Conservation (phyloP, 305 asterid species). For the Striga hermonthica region DNA sequence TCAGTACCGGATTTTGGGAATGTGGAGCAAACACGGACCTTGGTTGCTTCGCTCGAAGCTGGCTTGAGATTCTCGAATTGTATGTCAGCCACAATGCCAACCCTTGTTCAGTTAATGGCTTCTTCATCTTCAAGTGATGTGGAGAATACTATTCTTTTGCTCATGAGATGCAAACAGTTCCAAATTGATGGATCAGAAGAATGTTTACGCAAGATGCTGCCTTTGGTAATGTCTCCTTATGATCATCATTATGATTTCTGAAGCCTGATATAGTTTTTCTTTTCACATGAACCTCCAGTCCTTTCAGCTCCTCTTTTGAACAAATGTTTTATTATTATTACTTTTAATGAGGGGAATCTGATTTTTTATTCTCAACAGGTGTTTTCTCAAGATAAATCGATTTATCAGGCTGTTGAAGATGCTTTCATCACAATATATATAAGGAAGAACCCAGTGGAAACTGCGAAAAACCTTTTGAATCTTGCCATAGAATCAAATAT, state of each 20-base stretch:
- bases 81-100: slow-evolving; percentile 74
- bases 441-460: slow-evolving; percentile 69
- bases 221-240: slow-evolving; percentile 67
- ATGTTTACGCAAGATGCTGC: slow-evolving; percentile 93
- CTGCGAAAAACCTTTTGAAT: slow-evolving; percentile 80
- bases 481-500: slow-evolving; percentile 87
- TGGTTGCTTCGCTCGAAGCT: slow-evolving; percentile 94
- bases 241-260: slow-evolving; percentile 23
- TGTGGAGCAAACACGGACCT: slow-evolving; percentile 86
- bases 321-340: slow-evolving; percentile 13
- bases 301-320: not conserved
- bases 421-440: slow-evolving; percentile 83
- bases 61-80: slow-evolving; percentile 84
- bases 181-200: slow-evolving; percentile 90
- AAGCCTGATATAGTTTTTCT: too few species aligned
- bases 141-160: slow-evolving; percentile 81
- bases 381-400: slow-evolving; percentile 87
- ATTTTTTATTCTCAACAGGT: slow-evolving; percentile 45
- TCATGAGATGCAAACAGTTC: slow-evolving; percentile 97
- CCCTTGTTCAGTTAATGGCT: slow-evolving; percentile 93
- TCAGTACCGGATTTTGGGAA: slow-evolving; percentile 90
- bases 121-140: slow-evolving; percentile 92
- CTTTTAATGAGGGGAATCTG: slow-evolving; percentile 14
- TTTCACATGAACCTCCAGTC: not conserved
- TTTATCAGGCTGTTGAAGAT: slow-evolving; percentile 93